Base-by-base conservation (phyloP, 1,284 basidiomycete genomes). In the Cystobasidium slooffiae region DNA sequence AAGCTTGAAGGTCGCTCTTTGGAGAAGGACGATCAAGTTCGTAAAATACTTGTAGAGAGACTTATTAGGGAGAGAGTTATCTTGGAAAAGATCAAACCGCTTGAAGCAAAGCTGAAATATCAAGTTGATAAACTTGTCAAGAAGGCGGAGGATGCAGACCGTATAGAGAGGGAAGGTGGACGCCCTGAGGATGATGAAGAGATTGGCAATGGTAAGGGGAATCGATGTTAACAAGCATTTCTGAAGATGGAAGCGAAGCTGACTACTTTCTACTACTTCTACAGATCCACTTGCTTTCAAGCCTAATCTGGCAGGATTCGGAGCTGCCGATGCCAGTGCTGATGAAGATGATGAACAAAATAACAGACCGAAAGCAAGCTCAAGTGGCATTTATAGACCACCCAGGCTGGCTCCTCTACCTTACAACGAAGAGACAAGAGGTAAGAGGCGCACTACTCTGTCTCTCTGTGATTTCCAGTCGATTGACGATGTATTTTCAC, bases 41-140 rank as follows among this genome's bases (percentile, higher is more conserved):
- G 81, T 0, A 81, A 82, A 72, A 74, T 82, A 65, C 81, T 77
- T 75, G 81, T 80, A 78, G 74, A 91, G 79, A 86, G 86, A 0
- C 87, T 91, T 84, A 86, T 93, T 56, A 89, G 92, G 78, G 87
- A 87, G 20, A 87, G 91, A 14, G 81, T 91, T 31, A 86, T 90
- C 6, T 84, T 93, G n/a, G 92, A 94, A 81, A 93, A 92, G 82
- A 85, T 89, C 64, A 89, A 88, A 76, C 85, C 87, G 1, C 85
- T 99, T 49, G 95, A 99, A 83, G 86, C 86, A 69, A 89, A 92
- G 80, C 90, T 98, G 86, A 89, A 88, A 75, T 97, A 98, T 82
- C 95, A 98, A 82, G 92, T 98, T 80, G 94, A 97, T 80, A 97
- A 98, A 82, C 87, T 97, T 22, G 87, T 94, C 43, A 87, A 88